Conservation (phyloP, 2,329 filamentous ascomycete species). For the Eutypa lata region DNA sequence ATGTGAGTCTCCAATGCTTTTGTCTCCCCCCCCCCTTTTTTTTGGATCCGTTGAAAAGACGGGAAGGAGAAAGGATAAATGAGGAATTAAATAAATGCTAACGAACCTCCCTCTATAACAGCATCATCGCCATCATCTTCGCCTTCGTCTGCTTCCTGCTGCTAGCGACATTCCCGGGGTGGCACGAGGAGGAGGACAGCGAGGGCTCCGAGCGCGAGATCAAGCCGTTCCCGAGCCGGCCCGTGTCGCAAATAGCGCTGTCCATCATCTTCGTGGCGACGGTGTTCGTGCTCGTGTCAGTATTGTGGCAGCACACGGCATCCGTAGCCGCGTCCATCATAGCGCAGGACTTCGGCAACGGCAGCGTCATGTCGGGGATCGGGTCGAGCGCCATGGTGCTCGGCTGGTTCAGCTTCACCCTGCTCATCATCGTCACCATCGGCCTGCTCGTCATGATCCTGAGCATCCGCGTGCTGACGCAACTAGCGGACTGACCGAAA, state of each 20-base stretch:
- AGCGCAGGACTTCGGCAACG: slow-evolving; percentile 46
- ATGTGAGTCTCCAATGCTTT: slow-evolving; percentile 66
- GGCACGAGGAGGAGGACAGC: slow-evolving; percentile 86
- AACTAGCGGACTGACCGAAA: slow-evolving; percentile 42
- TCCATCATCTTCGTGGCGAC: slow-evolving; percentile 83
- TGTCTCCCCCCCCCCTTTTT: background rate
- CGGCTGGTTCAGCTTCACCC: slow-evolving; percentile 93
- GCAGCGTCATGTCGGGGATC: slow-evolving; percentile 31
- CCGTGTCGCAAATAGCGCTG: slow-evolving; percentile 88
- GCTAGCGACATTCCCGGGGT: slow-evolving; percentile 93
- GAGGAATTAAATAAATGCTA: background rate
- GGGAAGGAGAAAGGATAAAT: background rate
- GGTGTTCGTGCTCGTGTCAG: slow-evolving; percentile 70
- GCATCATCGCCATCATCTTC: slow-evolving; percentile 96
- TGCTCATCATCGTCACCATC: slow-evolving; percentile 93
- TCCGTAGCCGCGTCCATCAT: slow-evolving; percentile 94
- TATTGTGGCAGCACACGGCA: slow-evolving; percentile 90
- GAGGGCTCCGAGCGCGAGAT: slow-evolving; percentile 83
- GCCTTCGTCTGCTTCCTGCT: slow-evolving; percentile 94
- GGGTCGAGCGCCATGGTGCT: slow-evolving; percentile 86
- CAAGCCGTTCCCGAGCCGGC: slow-evolving; percentile 88
- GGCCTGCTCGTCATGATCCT: slow-evolving; percentile 94
- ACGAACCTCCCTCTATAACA: slow-evolving; percentile 30
- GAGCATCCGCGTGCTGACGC: slow-evolving; percentile 77
- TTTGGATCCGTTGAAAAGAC: background rate